Evolutionary conservation across 2,329 filamentous ascomycete genomes (phyloP).

Genomic region (Gnomoniopsis smithogilvyi): DNA sequence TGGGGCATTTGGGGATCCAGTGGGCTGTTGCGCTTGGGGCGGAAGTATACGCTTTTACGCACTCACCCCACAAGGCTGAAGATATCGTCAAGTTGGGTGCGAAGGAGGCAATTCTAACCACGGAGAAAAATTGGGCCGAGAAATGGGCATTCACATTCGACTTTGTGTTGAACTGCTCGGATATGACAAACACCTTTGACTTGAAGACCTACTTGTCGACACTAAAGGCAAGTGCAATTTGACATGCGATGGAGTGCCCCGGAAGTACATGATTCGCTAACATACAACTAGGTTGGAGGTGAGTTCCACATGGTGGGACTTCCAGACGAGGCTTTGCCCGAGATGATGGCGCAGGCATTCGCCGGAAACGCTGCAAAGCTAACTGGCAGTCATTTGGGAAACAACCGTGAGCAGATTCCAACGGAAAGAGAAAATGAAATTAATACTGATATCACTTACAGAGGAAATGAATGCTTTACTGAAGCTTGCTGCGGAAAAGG

Average conservation of each 20-base stretch:
- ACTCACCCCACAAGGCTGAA: conserved; percentile 53
- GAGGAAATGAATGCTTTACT: conserved; percentile 57
- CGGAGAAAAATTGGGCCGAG: conserved; percentile 54
- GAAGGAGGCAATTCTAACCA: conserved; percentile 46
- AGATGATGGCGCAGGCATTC: conserved; percentile 39
- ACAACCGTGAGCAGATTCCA: conserved; percentile 33
- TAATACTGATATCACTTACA: background rate
- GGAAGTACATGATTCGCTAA: background rate
- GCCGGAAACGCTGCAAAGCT: conserved; percentile 36
- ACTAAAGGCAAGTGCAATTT: conserved; percentile 30
- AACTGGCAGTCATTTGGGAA: conserved; percentile 56
- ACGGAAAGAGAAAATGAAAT: background rate
- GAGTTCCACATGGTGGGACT: conserved; percentile 58
- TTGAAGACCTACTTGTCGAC: conserved; percentile 48
- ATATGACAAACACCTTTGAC: conserved; percentile 52
- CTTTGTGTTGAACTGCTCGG: conserved; percentile 48
- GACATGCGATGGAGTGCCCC: background rate
- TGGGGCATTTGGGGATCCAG: conserved; percentile 71
- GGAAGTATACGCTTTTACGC: conserved; percentile 63
- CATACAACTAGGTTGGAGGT: conserved; percentile 36
- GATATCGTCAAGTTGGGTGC: conserved; percentile 63
- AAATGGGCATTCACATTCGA: conserved; percentile 49
- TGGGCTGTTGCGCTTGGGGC: conserved; percentile 69
- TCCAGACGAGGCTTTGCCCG: conserved; percentile 46
- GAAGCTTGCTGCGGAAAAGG: conserved; percentile 55